Conservation (phyloP, 345 rosid genomes). For the Eucalyptus marginata region DNA sequence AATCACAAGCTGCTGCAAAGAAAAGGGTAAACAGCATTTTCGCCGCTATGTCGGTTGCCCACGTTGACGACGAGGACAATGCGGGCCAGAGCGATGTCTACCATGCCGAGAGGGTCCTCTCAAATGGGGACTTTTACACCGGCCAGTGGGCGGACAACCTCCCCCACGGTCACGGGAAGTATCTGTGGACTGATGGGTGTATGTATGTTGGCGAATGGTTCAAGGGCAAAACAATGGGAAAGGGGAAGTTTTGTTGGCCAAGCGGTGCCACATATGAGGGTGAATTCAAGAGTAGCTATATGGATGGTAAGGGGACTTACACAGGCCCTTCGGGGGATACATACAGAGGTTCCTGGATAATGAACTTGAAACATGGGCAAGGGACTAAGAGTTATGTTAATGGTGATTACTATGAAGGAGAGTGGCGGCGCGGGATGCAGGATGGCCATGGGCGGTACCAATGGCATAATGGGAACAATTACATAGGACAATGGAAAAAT, state of each 20-base stretch:
- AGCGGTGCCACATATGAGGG: conserved; percentile 95
- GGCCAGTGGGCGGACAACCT: conserved; percentile 60
- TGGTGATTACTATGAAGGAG: conserved; percentile 85
- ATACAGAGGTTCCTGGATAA: conserved; percentile 75
- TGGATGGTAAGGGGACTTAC: conserved; percentile 93
- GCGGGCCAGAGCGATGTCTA: conserved; percentile 16
- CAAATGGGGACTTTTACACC: conserved; percentile 79
- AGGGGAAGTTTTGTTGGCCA: conserved; percentile 88
- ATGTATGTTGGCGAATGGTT: conserved; percentile 92
- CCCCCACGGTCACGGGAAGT: conserved; percentile 84
- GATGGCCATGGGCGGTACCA: conserved; percentile 89
- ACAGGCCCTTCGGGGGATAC: conserved; percentile 58
- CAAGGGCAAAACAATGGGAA: conserved; percentile 61
- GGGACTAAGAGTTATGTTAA: conserved; percentile 58
- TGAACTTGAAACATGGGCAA: conserved; percentile 83
- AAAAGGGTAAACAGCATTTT: conserved; percentile 21
- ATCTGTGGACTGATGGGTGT: conserved; percentile 89
- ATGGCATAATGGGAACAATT: conserved; percentile 73
- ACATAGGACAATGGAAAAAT: conserved; percentile 74
- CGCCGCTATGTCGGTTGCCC: conserved; percentile 72
- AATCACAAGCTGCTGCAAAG: conserved; percentile 24
- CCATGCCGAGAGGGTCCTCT: conserved; percentile 42
- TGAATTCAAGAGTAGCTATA: conserved; percentile 73
- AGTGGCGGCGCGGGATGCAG: conserved; percentile 77
- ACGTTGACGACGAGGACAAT: conserved; percentile 73